Conservation (phyloP, 352 stramenopile genomes). For the Phytophthora idaei region DNA sequence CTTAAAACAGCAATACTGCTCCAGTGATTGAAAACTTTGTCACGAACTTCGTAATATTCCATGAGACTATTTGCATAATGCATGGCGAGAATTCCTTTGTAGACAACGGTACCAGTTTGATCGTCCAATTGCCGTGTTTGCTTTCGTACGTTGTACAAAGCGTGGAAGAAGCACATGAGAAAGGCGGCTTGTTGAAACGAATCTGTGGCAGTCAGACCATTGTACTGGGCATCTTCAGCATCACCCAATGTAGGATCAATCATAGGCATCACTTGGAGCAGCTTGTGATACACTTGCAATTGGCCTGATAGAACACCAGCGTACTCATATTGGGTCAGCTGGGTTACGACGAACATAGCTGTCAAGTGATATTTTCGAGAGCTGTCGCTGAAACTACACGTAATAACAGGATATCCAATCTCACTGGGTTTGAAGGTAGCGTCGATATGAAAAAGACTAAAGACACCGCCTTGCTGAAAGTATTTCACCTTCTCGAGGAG, state of each 20-base stretch:
- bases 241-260: background rate
- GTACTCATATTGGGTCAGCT: background rate
- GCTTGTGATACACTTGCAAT: background rate
- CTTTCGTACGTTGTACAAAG: background rate
- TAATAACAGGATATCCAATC: constrained; percentile 10
- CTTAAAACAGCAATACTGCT: background rate
- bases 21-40: background rate
- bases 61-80: background rate
- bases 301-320: background rate
- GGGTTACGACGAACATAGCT: constrained; percentile 8
- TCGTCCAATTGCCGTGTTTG: background rate
- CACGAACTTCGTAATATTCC: background rate
- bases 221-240: background rate
- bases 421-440: constrained; percentile 14
- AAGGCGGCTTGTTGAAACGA: background rate
- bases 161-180: background rate
- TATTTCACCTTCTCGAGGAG: background rate
- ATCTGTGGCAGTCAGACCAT: background rate
- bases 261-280: background rate
- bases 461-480: background rate
- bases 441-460: constrained; percentile 8
- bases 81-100: background rate
- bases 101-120: background rate
- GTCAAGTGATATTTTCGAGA: constrained; percentile 2
- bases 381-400: constrained; percentile 8